phyloP scores from a whole-genome alignment of 2,329 filamentous ascomycete species.

The Colletotrichum plurivorum region DNA sequence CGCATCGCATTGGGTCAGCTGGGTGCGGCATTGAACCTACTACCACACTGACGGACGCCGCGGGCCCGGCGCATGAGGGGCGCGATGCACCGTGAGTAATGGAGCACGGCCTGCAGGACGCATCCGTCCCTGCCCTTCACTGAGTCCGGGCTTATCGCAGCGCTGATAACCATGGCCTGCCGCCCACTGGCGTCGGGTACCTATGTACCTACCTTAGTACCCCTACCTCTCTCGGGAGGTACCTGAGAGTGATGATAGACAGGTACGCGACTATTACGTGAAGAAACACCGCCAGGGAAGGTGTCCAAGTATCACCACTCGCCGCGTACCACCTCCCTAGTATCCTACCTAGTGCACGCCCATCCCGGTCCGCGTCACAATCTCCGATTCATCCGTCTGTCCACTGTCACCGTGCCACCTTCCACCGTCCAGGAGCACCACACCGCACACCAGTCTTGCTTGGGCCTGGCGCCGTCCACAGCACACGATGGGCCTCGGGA shows the following conservation, averaged over 20 bases:
- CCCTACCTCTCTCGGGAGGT: too few species aligned
- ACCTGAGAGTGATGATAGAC: too few species aligned
- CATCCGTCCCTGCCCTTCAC: constrained; percentile 15
- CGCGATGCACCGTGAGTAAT: too few species aligned
- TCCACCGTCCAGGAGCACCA: not conserved
- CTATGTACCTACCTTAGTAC: not conserved
- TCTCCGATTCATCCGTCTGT: constrained; percentile 37
- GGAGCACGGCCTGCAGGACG: constrained; percentile 9
- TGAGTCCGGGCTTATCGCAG: constrained; percentile 17
- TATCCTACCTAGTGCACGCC: not conserved
- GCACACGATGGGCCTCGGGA: constrained; percentile 31
- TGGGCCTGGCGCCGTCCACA: constrained; percentile 20
- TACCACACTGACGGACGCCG: constrained; percentile 5
- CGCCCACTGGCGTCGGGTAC: not conserved
- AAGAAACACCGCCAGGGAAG: too few species aligned
- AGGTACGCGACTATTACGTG: too few species aligned
- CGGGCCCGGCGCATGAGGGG: constrained; percentile 17
- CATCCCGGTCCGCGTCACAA: constrained; percentile 26
- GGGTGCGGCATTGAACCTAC: not conserved
- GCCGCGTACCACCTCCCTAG: not conserved
- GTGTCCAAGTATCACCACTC: not conserved
- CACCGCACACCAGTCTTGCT: constrained; percentile 6
- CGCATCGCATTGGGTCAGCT: not conserved
- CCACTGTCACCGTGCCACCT: constrained; percentile 23
- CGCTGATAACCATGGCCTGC: not conserved